Evolutionary conservation across 2,329 filamentous ascomycete species (phyloP), one percentile per base, ranked within the genome.

Genomic region (Dactylellina leptospora): DNA sequence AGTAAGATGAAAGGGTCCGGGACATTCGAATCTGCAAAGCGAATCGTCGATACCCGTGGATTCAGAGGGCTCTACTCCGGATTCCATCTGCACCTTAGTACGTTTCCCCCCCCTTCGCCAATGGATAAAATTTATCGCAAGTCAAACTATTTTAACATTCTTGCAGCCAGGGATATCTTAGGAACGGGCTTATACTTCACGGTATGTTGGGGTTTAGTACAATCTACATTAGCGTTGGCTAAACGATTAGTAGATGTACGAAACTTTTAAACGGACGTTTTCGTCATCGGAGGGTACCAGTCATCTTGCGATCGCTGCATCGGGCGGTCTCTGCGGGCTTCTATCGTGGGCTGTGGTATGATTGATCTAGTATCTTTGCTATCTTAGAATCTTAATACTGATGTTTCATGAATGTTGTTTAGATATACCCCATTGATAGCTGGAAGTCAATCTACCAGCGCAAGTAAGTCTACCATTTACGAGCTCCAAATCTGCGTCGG

Each of bases 171-270:
- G 72, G 91, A 96, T 80, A 93, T 90, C 0, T 83, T 95, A 71
- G 91, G 91, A 59, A 96, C 91, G 0, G 86, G 87, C 27, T 91
- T 93, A 66, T 96, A 96, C 79, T 96, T 96, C 78, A 91, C 90
- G 48, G 76, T 77, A 74, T 47, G 70, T 47, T 8, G 38, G 53
- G 63, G 33, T 8, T 51, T 36, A 22, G 9, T 6, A 16, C 18
- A 2, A 20, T 16, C 38, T n/a, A 22, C 13, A 36, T 9, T 1
- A 42, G 20, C 23, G n/a, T 8, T 10, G 11, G 3, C 16, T 18
- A 11, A 20, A 20, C 6, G 10, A 9, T 36, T 9, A 44, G 44
- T 71, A 77, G 81, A 93, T 91, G 27, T 96, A 96, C 79, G 91
- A 96, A 80, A 92, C 90, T 78, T 87, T 87, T 76, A 96, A 96